Evolutionary conservation across 352 stramenopile genomes (phyloP), one percentile per base, ranked within the genome.

Genomic region (Globisporangium heterothallicum): DNA sequence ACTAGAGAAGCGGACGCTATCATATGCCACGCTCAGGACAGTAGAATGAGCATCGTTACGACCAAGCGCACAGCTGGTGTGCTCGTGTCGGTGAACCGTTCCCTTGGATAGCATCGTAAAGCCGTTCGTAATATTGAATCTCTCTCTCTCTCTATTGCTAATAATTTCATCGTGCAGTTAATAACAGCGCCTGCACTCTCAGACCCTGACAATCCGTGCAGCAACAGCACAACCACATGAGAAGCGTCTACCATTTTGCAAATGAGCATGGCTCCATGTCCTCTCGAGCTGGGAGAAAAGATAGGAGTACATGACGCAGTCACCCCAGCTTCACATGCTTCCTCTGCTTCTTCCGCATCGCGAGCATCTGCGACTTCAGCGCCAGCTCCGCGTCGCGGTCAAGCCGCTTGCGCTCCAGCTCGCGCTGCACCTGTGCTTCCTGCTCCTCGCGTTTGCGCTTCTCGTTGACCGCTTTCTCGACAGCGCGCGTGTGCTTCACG

Each of bases 361-460:
- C 78, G 22, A 86, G 66, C 78, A 93, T 85, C 58, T 93, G 79
- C 44, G 74, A 76, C 71, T 90, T 88, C 22, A 88, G 68, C 30
- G 78, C 72, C 30, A 66, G 59, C 54, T 91, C 83, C 0, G 78
- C 75, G 45, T 93, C 79, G 9, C 65, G 67, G 43, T 77, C 78
- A 16, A 88, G 58, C 21, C 78, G 82, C 49, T 86, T 88, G 45
- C 76, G 76, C 51, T 85, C 74, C 22, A 68, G 73, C 35, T 85
- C 80, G 10, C 73, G 72, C 41, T 70, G 58, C 22, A 78, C 68
- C 30, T 74, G 72, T 0, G 78, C 80, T 51, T 85, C 72, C 30
- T 86, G 66, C 54, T 88, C 74, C 19, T 80, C 68, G 12, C 77
- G 78, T 53, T 86, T 85, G 40, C 78, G 70, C 50, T 88, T 86